Conservation (phyloP, 176 grass and related monocot genomes). For the Ananas comosus region DNA sequence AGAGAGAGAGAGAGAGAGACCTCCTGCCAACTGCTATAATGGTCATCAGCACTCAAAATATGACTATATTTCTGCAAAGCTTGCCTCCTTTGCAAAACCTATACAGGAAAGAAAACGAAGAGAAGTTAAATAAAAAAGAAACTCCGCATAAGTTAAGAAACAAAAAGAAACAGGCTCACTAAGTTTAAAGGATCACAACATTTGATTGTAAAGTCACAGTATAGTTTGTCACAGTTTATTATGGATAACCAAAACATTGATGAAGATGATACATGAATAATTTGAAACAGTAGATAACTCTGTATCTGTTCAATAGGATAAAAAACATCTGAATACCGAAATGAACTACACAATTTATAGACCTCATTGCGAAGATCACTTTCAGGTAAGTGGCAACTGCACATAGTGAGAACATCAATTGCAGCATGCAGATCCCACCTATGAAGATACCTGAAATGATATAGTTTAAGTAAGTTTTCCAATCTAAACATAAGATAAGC, state of each 20-base stretch:
- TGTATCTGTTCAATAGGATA: neutral
- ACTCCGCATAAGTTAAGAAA: neutral
- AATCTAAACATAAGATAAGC: constrained; percentile 8
- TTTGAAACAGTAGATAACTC: neutral
- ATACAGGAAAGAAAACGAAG: constrained; percentile 14
- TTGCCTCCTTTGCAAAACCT: constrained; percentile 73
- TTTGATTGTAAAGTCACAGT: neutral
- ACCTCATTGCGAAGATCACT: constrained; percentile 66
- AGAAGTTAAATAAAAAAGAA: constrained; percentile 17
- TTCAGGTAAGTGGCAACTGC: constrained; percentile 78
- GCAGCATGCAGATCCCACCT: constrained; percentile 84
- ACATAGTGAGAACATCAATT: constrained; percentile 81
- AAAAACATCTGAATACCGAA: neutral
- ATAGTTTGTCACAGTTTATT: too few relatives aligned
- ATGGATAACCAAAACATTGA: too few relatives aligned
- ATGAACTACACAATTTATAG: constrained; percentile 15
- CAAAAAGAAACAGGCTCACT: constrained; percentile 15
- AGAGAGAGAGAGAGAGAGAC: constrained; percentile 31
- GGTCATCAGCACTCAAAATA: constrained; percentile 75
- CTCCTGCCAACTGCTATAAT: constrained; percentile 92
- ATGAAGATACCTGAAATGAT: constrained; percentile 50
- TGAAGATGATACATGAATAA: neutral
- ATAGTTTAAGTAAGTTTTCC: constrained; percentile 18
- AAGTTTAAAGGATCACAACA: neutral
- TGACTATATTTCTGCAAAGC: constrained; percentile 65